These are phyloP conservation scores for Perilla frutescens DNA, from an alignment of 257 asterid genomes.

Conservation along the genomic window DNA sequence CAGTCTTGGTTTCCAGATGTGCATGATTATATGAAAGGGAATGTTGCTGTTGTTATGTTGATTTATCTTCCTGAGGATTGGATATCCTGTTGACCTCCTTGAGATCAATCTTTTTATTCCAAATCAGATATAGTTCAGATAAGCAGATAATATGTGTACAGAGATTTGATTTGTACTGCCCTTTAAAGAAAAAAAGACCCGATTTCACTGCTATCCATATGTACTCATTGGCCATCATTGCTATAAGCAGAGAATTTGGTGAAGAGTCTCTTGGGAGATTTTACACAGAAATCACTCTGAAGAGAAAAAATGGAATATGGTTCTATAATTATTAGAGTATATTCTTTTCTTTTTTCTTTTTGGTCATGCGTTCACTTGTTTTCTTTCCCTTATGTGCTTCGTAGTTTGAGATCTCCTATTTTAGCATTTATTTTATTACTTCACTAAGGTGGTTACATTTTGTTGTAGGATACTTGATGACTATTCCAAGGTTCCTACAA, in stretches of 20 bases:
- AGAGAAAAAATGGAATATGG: conserved; percentile 96
- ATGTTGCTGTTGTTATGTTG: conserved; percentile 9
- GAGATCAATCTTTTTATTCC: not conserved
- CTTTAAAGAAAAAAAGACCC: not conserved
- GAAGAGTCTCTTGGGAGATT: conserved; percentile 88
- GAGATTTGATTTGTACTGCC: not conserved
- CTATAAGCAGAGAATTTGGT: conserved; percentile 75
- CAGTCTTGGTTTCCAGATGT: not conserved
- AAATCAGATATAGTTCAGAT: conserved; percentile 17
- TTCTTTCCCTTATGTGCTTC: not conserved
- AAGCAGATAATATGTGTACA: not conserved
- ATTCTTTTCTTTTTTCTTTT: conserved; percentile 16
- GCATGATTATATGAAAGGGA: conserved; percentile 9
- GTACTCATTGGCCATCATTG: conserved; percentile 17
- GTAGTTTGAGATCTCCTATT: not conserved
- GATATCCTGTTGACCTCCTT: not conserved
- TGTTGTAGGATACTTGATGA: conserved; percentile 76
- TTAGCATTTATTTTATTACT: not conserved
- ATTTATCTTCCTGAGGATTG: conserved; percentile 6
- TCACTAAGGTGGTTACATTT: conserved; percentile 34
- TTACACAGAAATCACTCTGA: conserved; percentile 82
- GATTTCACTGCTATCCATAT: conserved; percentile 1
- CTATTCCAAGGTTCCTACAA: conserved; percentile 74
- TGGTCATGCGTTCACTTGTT: not conserved
- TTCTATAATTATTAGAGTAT: conserved; percentile 47